Conservation (phyloP, 2,329 filamentous ascomycete genomes). For the Microcyclospora pomicola region DNA sequence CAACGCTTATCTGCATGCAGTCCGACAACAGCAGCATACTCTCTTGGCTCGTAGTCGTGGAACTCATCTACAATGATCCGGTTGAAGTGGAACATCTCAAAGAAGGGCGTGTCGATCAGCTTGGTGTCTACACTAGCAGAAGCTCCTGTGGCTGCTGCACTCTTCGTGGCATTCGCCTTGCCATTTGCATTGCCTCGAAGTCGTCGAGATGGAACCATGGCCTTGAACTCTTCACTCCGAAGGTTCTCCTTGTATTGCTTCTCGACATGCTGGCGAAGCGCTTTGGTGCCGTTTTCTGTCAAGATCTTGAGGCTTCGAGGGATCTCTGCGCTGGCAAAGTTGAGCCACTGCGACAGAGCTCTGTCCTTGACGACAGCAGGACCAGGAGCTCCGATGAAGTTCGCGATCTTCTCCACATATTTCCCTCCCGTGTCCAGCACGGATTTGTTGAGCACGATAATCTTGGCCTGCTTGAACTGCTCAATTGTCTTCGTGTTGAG, state of each 20-base stretch:
- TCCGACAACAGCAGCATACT: conserved; percentile 30
- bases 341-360: conserved; percentile 42
- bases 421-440: conserved; percentile 30
- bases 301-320: conserved; percentile 28
- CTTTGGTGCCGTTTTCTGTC: conserved; percentile 15
- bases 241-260: conserved; percentile 14
- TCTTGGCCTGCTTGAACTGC: conserved; percentile 35
- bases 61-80: conserved; percentile 53
- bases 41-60: conserved; percentile 38
- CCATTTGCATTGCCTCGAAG: conserved; percentile 16
- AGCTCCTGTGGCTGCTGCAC: conserved; percentile 4
- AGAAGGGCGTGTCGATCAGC: conserved; percentile 17
- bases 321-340: conserved; percentile 29
- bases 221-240: conserved; percentile 23
- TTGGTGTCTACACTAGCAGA: conserved; percentile 5
- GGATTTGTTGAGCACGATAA: conserved; percentile 42
- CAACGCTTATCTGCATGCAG: conserved; percentile 42
- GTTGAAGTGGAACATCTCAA: conserved; percentile 49
- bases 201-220: conserved; percentile 25
- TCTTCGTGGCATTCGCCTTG: conserved; percentile 4
- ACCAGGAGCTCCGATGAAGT: conserved; percentile 35
- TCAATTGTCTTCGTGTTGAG: conserved; percentile 31
- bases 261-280: conserved; percentile 18
- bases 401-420: conserved; percentile 39
- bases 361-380: conserved; percentile 29